Evolutionary conservation across 805 yeast genomes (phyloP).

Genomic region (Danielia oregonensis): DNA sequence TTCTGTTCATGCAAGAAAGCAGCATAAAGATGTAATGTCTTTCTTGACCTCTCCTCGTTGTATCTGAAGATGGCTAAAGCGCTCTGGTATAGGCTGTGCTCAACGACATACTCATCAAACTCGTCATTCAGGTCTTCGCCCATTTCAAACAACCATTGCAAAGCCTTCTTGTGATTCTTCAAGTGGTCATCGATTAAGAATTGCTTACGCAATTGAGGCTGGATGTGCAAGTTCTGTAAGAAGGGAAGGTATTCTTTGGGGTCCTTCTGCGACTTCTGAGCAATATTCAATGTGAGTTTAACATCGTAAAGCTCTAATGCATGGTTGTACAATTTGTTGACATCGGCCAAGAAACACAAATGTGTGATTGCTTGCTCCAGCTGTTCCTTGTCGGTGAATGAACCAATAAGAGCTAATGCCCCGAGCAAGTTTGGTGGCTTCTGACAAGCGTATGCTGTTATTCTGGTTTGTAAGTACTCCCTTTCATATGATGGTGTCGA

Average conservation of each 20-base stretch:
- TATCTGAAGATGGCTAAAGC: conserved; percentile 65
- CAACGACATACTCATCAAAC: conserved; percentile 62
- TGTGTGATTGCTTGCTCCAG: conserved; percentile 68
- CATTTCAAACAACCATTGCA: conserved; percentile 56
- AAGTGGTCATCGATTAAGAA: conserved; percentile 79
- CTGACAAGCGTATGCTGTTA: conserved; percentile 91
- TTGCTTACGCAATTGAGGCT: conserved; percentile 60
- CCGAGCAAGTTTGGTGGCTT: conserved; percentile 78
- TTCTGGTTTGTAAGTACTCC: conserved; percentile 67
- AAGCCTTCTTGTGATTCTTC: conserved; percentile 64
- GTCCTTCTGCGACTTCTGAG: conserved; percentile 96
- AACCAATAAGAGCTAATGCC: conserved; percentile 64
- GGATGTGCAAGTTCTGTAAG: conserved; percentile 71
- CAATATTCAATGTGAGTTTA: conserved; percentile 73
- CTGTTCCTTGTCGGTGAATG: conserved; percentile 44
- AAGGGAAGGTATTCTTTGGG: conserved; percentile 97
- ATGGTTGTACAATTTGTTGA: conserved; percentile 71
- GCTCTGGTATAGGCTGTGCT: conserved; percentile 63
- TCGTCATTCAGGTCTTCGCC: conserved; percentile 43
- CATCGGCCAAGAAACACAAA: conserved; percentile 86
- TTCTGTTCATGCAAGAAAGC: conserved; percentile 51
- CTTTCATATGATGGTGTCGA: conserved; percentile 46
- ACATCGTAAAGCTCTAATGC: conserved; percentile 83
- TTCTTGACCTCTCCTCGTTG: conserved; percentile 49
- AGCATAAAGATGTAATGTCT: conserved; percentile 61